These are phyloP conservation scores for Fusarium floridanum DNA, from an alignment of 2,329 filamentous ascomycete genomes.

Conservation along the genomic window DNA sequence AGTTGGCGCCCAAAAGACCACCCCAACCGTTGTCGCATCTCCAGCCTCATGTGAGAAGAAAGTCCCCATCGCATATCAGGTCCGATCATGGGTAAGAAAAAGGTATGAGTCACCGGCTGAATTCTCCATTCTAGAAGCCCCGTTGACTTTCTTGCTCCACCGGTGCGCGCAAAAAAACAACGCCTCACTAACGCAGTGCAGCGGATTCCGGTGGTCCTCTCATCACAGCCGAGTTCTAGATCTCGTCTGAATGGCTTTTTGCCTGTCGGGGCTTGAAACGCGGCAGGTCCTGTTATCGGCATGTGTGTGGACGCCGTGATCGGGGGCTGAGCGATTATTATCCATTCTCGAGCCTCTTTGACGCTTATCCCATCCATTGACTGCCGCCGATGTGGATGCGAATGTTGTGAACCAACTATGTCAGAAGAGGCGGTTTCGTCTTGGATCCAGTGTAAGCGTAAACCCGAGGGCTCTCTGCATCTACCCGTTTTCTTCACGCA, in stretches of 20 bases:
- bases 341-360: constrained; percentile 2
- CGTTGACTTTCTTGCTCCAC: constrained; percentile 26
- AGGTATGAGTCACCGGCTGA: constrained; percentile 32
- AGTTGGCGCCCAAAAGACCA: constrained; percentile 20
- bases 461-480: constrained; percentile 6
- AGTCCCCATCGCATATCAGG: not conserved
- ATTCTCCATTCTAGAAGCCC: constrained; percentile 15
- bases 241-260: constrained; percentile 24
- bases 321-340: constrained; percentile 37
- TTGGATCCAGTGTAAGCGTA: not conserved
- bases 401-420: constrained; percentile 15
- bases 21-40: constrained; percentile 4
- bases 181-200: constrained; percentile 29
- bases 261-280: constrained; percentile 14
- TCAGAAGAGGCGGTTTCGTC: constrained; percentile 8
- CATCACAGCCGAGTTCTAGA: constrained; percentile 40
- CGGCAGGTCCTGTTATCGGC: constrained; percentile 16
- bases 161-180: constrained; percentile 22
- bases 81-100: constrained; percentile 21
- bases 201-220: constrained; percentile 36
- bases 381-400: not conserved
- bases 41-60: constrained; percentile 3
- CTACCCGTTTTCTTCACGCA: constrained; percentile 24
- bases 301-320: constrained; percentile 24
- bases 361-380: not conserved